Conservation (phyloP, 2,329 filamentous ascomycete species). For the Scorias spongiosa region DNA sequence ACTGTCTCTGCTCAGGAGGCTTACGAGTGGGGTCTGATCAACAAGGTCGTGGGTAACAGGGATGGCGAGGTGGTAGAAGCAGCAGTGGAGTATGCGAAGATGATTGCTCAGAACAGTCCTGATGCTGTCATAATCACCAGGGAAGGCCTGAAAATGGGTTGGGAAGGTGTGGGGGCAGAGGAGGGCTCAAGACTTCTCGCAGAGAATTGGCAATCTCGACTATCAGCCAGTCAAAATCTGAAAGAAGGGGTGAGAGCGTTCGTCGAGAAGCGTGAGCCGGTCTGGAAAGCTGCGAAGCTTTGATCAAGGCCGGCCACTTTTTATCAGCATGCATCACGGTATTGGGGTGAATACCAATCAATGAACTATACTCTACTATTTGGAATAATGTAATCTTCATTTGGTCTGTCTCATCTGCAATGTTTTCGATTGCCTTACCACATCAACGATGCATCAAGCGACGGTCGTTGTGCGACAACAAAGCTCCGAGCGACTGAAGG, state of each 20-base stretch:
- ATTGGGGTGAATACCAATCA: no score
- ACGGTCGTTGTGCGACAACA: no score
- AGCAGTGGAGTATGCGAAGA: conserved; percentile 45
- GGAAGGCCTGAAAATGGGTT: conserved; percentile 55
- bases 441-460: no score
- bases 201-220: conserved; percentile 41
- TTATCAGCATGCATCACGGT: no score
- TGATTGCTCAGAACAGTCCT: conserved; percentile 52
- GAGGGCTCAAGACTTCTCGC: conserved; percentile 43
- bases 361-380: no score
- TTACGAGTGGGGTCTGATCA: conserved; percentile 53
- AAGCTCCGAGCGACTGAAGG: no score
- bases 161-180: conserved; percentile 53
- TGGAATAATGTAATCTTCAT: no score
- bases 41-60: conserved; percentile 33
- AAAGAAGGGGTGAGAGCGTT: conserved; percentile 60
- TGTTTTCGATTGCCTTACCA: no score
- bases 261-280: conserved; percentile 56
- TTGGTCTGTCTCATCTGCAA: no score
- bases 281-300: conserved; percentile 41
- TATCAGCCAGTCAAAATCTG: conserved; percentile 57
- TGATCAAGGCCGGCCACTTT: conserved; percentile 8
- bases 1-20: conserved; percentile 45
- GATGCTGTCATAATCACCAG: conserved; percentile 62
- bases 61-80: conserved; percentile 35